phyloP scores from a whole-genome alignment of 495 filamentous ascomycete genomes.

The Xylaria venustula region DNA sequence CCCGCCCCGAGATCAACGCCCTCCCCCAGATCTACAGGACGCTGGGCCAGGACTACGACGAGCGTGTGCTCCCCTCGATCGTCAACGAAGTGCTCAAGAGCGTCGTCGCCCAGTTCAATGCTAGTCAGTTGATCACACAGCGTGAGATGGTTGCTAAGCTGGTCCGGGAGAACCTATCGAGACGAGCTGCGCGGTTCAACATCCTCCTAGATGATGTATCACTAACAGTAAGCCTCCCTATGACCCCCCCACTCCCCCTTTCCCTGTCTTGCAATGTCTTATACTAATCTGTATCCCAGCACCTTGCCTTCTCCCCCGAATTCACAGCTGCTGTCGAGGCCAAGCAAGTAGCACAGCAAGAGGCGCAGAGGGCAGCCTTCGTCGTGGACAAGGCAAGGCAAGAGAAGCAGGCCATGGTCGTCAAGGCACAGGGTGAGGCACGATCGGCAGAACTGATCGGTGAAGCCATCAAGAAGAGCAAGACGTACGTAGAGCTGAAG shows the following conservation, averaged over 20 bases:
- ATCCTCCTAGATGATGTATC: constrained; percentile 97
- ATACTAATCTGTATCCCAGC: constrained; percentile 52
- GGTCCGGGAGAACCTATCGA: constrained; percentile 88
- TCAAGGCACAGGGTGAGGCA: constrained; percentile 97
- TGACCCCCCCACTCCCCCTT: background rate
- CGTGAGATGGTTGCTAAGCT: constrained; percentile 91
- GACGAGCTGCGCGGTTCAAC: constrained; percentile 91
- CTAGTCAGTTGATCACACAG: constrained; percentile 96
- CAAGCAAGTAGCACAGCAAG: constrained; percentile 98
- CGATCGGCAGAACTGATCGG: constrained; percentile 97
- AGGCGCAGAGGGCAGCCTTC: constrained; percentile 95
- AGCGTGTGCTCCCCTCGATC: constrained; percentile 93
- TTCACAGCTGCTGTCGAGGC: constrained; percentile 98
- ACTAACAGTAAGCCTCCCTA: constrained; percentile 67
- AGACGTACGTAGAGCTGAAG: constrained; percentile 92
- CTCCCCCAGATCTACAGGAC: constrained; percentile 97
- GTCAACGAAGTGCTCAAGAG: constrained; percentile 99
- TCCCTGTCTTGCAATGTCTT: background rate
- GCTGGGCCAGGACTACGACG: constrained; percentile 92
- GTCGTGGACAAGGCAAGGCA: constrained; percentile 98
- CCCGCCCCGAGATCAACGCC: constrained; percentile 79
- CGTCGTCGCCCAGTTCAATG: constrained; percentile 98
- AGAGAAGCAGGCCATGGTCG: constrained; percentile 98
- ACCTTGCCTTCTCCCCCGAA: constrained; percentile 98
- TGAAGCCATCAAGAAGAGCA: constrained; percentile 98